Evolutionary conservation across 306 rosid species (phyloP).

Genomic region (Castanea mollissima): DNA sequence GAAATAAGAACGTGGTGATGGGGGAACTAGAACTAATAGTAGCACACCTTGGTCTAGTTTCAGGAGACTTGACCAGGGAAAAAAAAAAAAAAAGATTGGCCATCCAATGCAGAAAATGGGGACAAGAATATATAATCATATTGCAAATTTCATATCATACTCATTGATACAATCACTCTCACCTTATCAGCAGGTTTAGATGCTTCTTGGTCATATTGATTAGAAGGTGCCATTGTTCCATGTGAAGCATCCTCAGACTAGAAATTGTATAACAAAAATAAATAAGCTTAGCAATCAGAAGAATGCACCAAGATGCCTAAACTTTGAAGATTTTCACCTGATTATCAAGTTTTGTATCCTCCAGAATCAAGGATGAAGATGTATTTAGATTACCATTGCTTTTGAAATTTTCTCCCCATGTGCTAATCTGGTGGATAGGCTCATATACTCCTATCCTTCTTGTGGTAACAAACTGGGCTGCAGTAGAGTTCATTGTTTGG

Average conservation of each 20-base stretch:
- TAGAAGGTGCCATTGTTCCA: constrained; percentile 37
- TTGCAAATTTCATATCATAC: neutral
- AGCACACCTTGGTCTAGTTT: neutral
- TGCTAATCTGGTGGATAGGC: constrained; percentile 74
- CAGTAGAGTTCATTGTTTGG: constrained; percentile 63
- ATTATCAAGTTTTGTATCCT: constrained; percentile 50
- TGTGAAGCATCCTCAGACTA: constrained; percentile 56
- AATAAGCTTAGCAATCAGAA: constrained; percentile 14
- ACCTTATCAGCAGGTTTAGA: constrained; percentile 54
- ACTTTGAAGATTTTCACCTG: constrained; percentile 45
- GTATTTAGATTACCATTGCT: constrained; percentile 42
- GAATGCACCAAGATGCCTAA: constrained; percentile 9
- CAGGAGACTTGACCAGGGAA: neutral
- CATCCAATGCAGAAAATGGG: neutral
- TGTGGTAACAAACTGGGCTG: constrained; percentile 59
- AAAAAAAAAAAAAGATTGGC: too few relatives aligned
- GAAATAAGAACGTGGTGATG: neutral
- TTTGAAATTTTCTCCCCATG: constrained; percentile 81
- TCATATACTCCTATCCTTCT: constrained; percentile 74
- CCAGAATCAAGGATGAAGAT: constrained; percentile 48
- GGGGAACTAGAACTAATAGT: neutral
- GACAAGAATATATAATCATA: neutral
- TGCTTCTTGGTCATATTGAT: constrained; percentile 41
- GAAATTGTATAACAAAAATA: neutral
- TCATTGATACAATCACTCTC: neutral